Evolutionary conservation across 75 land plant species (phyloP).

Genomic region (Selaginella tamariscina): DNA sequence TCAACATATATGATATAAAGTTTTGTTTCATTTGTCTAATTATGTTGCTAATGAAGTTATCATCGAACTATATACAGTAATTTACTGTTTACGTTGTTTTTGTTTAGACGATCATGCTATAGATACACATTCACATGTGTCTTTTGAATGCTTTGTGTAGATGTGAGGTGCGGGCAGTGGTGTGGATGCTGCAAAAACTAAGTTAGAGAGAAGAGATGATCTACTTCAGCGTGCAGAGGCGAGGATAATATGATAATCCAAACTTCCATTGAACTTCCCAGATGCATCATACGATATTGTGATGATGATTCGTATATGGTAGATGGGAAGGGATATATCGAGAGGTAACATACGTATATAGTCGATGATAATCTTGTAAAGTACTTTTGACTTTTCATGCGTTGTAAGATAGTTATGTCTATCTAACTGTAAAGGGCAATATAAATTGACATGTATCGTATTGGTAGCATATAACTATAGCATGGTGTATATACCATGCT

Average conservation of each 20-base stretch:
- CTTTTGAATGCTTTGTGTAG: background rate
- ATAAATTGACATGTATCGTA: slow-evolving; percentile 25
- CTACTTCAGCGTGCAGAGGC: slow-evolving; percentile 10
- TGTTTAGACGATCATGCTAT: too few relatives aligned
- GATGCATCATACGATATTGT: slow-evolving; percentile 11
- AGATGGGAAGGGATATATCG: slow-evolving; percentile 84
- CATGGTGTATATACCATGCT: too few relatives aligned
- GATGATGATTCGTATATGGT: slow-evolving; percentile 9
- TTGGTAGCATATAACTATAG: too few relatives aligned
- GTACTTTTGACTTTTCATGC: too few relatives aligned
- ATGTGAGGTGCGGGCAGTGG: slow-evolving; percentile 11
- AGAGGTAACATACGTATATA: slow-evolving; percentile 40
- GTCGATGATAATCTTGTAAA: too few relatives aligned
- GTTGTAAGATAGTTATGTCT: slow-evolving; percentile 57
- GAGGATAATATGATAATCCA: background rate
- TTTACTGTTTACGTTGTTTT: too few relatives aligned
- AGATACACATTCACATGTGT: background rate
- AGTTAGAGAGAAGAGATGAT: slow-evolving; percentile 8
- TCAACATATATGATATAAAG: too few relatives aligned
- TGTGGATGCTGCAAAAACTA: slow-evolving; percentile 5
- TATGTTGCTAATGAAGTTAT: too few relatives aligned
- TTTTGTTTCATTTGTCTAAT: too few relatives aligned
- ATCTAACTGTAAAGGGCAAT: slow-evolving; percentile 83
- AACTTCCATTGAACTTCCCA: slow-evolving; percentile 11
- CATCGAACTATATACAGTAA: too few relatives aligned